Evolutionary conservation across 2,329 filamentous ascomycete species (phyloP).

Genomic region (Westerdykella ornata): DNA sequence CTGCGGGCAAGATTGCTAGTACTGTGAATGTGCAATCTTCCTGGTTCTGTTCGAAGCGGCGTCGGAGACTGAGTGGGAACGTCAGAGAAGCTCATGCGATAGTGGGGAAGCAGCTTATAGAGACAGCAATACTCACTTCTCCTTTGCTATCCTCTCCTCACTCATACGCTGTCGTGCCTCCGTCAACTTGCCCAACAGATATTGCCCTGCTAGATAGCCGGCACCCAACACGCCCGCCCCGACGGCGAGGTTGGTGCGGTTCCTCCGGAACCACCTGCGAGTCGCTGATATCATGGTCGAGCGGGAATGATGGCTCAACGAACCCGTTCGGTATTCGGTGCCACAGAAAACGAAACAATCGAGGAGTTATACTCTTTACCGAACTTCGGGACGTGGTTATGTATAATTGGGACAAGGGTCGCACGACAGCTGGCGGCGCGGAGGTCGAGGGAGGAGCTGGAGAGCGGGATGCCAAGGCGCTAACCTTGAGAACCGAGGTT

Average conservation of each 20-base stretch:
- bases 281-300: slow-evolving; percentile 60
- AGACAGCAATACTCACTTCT: slow-evolving; percentile 62
- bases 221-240: slow-evolving; percentile 81
- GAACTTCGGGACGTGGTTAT: background rate
- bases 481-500: too few relatives aligned
- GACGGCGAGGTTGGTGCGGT: slow-evolving; percentile 82
- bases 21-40: slow-evolving; percentile 98
- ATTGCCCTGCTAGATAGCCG: slow-evolving; percentile 87
- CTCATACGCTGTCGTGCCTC: slow-evolving; percentile 95
- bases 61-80: slow-evolving; percentile 60
- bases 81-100: background rate
- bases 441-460: background rate
- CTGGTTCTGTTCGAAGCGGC: slow-evolving; percentile 97
- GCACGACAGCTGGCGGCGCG: background rate
- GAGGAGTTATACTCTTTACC: background rate
- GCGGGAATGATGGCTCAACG: background rate
- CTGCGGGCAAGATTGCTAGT: slow-evolving; percentile 86
- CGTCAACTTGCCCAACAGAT: slow-evolving; percentile 82
- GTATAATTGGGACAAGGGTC: background rate
- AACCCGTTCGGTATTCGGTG: background rate
- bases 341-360: background rate
- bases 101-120: background rate
- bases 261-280: slow-evolving; percentile 85
- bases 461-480: background rate
- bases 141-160: slow-evolving; percentile 88